These are phyloP conservation scores for Russula lepida DNA, from an alignment of 768 basidiomycete species.

Conservation along the genomic window DNA sequence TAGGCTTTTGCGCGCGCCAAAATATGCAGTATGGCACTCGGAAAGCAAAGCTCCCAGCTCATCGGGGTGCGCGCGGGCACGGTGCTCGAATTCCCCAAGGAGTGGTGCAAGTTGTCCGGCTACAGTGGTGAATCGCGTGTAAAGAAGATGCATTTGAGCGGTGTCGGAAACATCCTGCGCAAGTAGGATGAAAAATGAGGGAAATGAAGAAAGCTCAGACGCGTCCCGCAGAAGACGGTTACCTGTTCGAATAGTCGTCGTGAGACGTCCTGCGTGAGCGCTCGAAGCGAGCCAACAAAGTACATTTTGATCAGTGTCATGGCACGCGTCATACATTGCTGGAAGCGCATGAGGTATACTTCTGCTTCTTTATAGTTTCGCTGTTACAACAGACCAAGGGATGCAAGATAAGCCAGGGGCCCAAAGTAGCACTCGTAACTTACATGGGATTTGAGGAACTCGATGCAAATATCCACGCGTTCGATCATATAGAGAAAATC, in stretches of 20 bases:
- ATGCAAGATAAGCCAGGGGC: neutral
- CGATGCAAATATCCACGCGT: conserved; percentile 88
- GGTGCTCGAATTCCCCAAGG: conserved; percentile 75
- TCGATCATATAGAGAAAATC: conserved; percentile 97
- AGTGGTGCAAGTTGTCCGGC: conserved; percentile 68
- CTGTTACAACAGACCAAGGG: conserved; percentile 32
- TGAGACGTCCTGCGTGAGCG: conserved; percentile 69
- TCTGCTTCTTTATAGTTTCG: conserved; percentile 89
- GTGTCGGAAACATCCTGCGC: conserved; percentile 66
- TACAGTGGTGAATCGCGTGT: conserved; percentile 76
- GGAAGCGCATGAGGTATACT: conserved; percentile 90
- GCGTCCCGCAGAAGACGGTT: neutral
- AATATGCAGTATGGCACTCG: conserved; percentile 86
- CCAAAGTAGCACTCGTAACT: conserved; percentile 26
- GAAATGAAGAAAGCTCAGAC: neutral
- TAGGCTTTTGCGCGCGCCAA: conserved; percentile 61
- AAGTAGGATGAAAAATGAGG: neutral
- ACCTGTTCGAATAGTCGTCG: conserved; percentile 73
- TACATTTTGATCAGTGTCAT: conserved; percentile 99
- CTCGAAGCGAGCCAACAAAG: conserved; percentile 78
- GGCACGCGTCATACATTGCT: conserved; percentile 95
- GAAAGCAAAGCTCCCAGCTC: conserved; percentile 71
- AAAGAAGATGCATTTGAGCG: conserved; percentile 77
- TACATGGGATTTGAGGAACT: conserved; percentile 82
- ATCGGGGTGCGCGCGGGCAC: conserved; percentile 69